Evolutionary conservation across 169 alveolate genomes (phyloP).

Genomic region (Eimeria tenella): DNA sequence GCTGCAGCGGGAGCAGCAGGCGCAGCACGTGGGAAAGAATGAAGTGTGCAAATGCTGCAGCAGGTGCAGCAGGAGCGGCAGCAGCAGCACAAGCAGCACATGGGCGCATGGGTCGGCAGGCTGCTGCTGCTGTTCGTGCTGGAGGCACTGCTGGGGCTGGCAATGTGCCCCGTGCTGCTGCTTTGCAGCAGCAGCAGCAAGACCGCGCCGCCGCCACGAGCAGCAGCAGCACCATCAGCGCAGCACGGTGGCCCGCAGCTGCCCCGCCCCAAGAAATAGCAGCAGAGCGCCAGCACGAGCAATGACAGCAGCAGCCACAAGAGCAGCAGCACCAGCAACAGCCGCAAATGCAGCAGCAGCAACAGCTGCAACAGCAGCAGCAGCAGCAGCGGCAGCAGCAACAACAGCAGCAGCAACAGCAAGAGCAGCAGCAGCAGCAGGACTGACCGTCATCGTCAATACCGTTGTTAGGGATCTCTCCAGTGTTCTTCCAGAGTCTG

Average conservation of each 20-base stretch:
- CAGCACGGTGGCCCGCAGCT: not conserved
- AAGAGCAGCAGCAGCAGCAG: not conserved
- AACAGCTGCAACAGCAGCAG: slow-evolving; percentile 1
- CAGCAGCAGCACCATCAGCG: not conserved
- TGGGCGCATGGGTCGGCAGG: not conserved
- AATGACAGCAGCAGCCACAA: not conserved
- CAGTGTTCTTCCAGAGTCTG: slow-evolving; percentile 83
- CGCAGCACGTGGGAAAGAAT: too few relatives aligned
- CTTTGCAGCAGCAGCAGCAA: not conserved
- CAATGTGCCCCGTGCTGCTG: too few relatives aligned
- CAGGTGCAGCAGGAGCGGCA: not conserved
- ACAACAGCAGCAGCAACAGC: slow-evolving; percentile 4
- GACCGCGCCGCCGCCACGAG: not conserved
- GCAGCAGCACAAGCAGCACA: not conserved
- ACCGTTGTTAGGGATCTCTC: slow-evolving; percentile 85
- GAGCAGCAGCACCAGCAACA: not conserved
- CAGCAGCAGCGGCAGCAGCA: slow-evolving; percentile 24
- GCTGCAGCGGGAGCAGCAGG: too few relatives aligned
- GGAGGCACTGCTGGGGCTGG: too few relatives aligned
- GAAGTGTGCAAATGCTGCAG: not conserved
- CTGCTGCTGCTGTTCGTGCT: too few relatives aligned
- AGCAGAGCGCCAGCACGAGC: slow-evolving; percentile 8
- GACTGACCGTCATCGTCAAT: slow-evolving; percentile 85
- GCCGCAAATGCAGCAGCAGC: not conserved
- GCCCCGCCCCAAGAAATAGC: not conserved